Conservation (phyloP, 202 grass and related monocot species). For the Schoenoplectus triqueter region DNA sequence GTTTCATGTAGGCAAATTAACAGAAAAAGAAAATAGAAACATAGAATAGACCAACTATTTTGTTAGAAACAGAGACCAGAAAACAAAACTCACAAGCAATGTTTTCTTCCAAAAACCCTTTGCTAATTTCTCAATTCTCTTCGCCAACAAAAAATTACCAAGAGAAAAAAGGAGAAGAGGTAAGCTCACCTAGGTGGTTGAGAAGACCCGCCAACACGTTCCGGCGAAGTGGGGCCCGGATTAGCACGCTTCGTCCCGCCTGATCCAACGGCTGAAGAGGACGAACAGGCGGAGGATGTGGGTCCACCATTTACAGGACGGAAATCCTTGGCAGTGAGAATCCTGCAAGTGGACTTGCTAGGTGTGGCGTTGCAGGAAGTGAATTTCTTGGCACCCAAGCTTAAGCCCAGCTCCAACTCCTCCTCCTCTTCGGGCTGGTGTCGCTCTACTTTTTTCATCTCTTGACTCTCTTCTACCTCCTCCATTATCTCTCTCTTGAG, state of each 20-base stretch:
- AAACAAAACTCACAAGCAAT: not conserved
- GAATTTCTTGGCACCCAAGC: slow-evolving; percentile 57
- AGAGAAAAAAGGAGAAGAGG: not conserved
- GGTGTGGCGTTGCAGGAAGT: not conserved
- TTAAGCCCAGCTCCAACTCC: slow-evolving; percentile 71
- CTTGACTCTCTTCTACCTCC: slow-evolving; percentile 24
- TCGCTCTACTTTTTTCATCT: not conserved
- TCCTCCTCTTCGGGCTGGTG: slow-evolving; percentile 39
- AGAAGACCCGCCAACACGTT: slow-evolving; percentile 43
- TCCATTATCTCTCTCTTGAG: slow-evolving; percentile 27
- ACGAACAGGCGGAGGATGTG: slow-evolving; percentile 59
- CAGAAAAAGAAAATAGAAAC: not conserved
- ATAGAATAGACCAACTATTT: not conserved
- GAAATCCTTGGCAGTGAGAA: slow-evolving; percentile 66
- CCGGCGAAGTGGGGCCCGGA: slow-evolving; percentile 50
- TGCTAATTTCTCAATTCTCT: not conserved
- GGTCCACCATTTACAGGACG: slow-evolving; percentile 44
- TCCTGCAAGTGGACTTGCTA: slow-evolving; percentile 46
- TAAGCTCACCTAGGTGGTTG: slow-evolving; percentile 60
- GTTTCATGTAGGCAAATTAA: not conserved
- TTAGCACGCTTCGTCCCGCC: slow-evolving; percentile 51
- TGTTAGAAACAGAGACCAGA: not conserved
- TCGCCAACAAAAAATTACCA: not conserved
- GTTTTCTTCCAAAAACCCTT: no score
- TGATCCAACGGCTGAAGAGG: slow-evolving; percentile 41